Percentiles rank a stretch among this genome's conserved stretches.
phyloP scores from a whole-genome alignment of 352 stramenopile genomes.

The Phytopythium sindhum region DNA sequence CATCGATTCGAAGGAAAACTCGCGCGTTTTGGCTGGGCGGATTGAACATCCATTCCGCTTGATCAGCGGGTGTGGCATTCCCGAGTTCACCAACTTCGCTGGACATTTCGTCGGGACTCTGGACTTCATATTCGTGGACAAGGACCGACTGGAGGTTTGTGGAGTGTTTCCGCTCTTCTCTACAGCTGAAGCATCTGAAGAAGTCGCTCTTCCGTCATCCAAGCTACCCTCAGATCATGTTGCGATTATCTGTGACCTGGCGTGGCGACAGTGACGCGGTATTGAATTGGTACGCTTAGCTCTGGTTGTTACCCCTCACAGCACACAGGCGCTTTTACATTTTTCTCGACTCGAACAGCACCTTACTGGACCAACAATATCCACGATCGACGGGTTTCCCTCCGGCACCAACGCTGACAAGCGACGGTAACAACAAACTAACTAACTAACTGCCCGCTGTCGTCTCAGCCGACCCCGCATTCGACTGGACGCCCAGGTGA shows the following conservation, averaged over 20 bases:
- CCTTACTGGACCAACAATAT: conserved; percentile 8
- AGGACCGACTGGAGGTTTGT: conserved; percentile 28
- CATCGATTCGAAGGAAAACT: not conserved
- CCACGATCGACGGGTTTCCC: conserved; percentile 9
- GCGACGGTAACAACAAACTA: conserved; percentile 10
- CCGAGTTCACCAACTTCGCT: conserved; percentile 73
- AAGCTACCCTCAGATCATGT: conserved; percentile 77
- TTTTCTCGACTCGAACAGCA: conserved; percentile 11
- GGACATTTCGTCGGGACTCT: conserved; percentile 59
- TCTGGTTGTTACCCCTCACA: not conserved
- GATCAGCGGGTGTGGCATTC: conserved; percentile 53
- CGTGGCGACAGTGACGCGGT: conserved; percentile 22
- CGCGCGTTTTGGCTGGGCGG: conserved; percentile 10
- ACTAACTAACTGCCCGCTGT: conserved; percentile 11
- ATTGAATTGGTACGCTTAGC: not conserved
- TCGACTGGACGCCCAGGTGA: not conserved
- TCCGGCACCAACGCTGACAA: not conserved
- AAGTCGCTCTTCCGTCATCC: conserved; percentile 66
- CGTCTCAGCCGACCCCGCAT: not conserved
- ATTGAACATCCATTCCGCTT: conserved; percentile 49
- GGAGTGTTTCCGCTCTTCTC: conserved; percentile 67
- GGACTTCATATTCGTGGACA: conserved; percentile 67
- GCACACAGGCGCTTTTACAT: not conserved
- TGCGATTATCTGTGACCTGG: conserved; percentile 68
- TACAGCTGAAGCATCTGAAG: conserved; percentile 45